phyloP scores from a whole-genome alignment of 176 grass and related monocot genomes.

The Echinochloa phyllopogon region DNA sequence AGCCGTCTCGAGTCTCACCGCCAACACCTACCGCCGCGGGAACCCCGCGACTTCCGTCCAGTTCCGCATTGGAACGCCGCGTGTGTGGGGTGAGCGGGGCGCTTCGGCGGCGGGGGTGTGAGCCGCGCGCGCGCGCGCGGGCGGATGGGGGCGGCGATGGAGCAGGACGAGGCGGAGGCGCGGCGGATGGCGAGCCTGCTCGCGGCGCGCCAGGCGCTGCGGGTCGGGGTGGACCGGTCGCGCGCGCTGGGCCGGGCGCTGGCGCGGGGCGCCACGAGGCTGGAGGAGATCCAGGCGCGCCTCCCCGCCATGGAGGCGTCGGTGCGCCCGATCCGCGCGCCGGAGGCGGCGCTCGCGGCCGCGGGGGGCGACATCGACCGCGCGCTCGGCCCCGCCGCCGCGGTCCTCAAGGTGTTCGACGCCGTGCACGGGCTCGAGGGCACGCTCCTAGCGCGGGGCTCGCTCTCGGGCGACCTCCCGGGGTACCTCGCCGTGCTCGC shows the following conservation, averaged over 20 bases:
- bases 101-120: no score
- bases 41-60: no score
- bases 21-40: not conserved
- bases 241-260: conserved; percentile 49
- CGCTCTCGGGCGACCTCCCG: conserved; percentile 36
- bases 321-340: conserved; percentile 76
- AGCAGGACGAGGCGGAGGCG: not conserved
- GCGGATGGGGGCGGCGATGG: conserved; percentile 16
- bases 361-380: conserved; percentile 71
- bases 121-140: no score
- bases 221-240: conserved; percentile 52
- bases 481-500: conserved; percentile 71
- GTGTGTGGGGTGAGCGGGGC: no score
- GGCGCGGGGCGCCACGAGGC: not conserved
- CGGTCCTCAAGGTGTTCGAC: conserved; percentile 96
- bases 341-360: conserved; percentile 47
- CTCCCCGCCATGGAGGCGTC: conserved; percentile 58
- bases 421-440: conserved; percentile 89
- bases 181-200: conserved; percentile 44
- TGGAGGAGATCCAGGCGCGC: conserved; percentile 65
- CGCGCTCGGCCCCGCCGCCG: conserved; percentile 72
- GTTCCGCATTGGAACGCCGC: not conserved
- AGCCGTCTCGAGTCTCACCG: not conserved
- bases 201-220: conserved; percentile 56
- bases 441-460: conserved; percentile 55